Base-by-base conservation (phyloP, 177 flowering plant species). In the Vitis hybrid region DNA sequence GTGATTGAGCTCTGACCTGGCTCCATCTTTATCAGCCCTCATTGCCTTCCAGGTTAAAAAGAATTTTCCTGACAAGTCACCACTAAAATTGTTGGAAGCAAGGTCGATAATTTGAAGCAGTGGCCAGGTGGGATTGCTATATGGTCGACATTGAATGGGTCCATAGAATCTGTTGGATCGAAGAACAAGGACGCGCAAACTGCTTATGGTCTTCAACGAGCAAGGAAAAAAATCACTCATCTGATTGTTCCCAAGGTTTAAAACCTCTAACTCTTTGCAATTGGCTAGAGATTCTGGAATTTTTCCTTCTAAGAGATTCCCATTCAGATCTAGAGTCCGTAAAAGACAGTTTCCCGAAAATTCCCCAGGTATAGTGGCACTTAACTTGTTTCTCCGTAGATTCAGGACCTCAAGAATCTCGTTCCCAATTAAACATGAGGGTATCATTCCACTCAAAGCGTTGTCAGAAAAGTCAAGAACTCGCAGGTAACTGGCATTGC, bases 401-500 rank as follows among this genome's bases (percentile, higher is more conserved):
- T 83, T 84, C 52, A 87, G 73, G 15, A 85, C 81, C 9, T 58
- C 68, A 22, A 82, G 80, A 31, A 45, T 66, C 34, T 22, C 67
- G 67, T 20, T 74, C 6, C 5, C 3, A 62, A 59, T 65, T 0
- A 87, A 39, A 61, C 91, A 89, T 1, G 5, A 0, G 90, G 91
- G 22, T 22, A 1, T 22, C 2, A 92, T 74, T 1, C 4, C 2
- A 3, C 92, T 90, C 34, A 92, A 74, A 5, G 4, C 8, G 69
- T 92, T 92, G 22, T 22, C 29, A 1, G 91, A 88, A 16, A 93
- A 68, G 59, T 90, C 86, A 50, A 93, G 90, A 63, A 85, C 87
- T 65, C 71, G 79, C 22, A 89, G 83, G 51, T 50, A 63, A 0
- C 3, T 4, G 1, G 74, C 80, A 19, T 69, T 70, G 78, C 91